phyloP scores from a whole-genome alignment of 441 rosid genomes.

The Populus trichocarpa region DNA sequence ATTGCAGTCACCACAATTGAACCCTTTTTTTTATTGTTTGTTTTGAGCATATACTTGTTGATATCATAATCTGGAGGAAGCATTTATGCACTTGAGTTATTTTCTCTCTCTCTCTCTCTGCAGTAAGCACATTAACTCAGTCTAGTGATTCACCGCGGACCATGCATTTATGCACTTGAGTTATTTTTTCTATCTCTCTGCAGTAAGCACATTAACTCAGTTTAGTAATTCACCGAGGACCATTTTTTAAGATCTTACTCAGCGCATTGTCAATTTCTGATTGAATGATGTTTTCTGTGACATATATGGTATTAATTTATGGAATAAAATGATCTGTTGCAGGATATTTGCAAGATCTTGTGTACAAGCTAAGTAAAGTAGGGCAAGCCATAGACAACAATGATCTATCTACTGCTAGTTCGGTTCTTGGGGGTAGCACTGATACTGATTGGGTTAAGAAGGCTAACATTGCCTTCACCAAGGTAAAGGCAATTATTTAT shows the following conservation, averaged over 20 bases:
- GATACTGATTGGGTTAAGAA: slow-evolving; percentile 76
- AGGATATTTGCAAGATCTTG: slow-evolving; percentile 90
- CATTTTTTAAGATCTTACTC: not conserved
- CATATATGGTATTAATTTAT: not conserved
- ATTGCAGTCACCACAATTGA: not conserved
- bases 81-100: not conserved
- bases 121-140: no score
- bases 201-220: not conserved
- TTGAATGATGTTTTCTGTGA: not conserved
- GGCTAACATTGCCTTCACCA: slow-evolving; percentile 62
- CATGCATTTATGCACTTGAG: not conserved
- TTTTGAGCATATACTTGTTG: not conserved
- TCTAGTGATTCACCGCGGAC: no score
- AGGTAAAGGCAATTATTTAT: slow-evolving; percentile 35
- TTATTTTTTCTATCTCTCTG: not conserved
- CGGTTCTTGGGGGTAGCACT: slow-evolving; percentile 67
- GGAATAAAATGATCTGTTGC: slow-evolving; percentile 22
- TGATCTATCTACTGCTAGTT: slow-evolving; percentile 65
- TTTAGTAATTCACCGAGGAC: not conserved
- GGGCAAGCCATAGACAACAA: slow-evolving; percentile 92
- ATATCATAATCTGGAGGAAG: not conserved
- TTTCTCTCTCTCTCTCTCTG: no score
- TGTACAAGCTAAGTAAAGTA: slow-evolving; percentile 82
- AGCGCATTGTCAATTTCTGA: not conserved
- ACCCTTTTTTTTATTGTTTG: not conserved